A percentile compares a stretch with the other conserved stretches of the same genome.
These are phyloP conservation scores for Isabelozyma pseudorhagii DNA, from an alignment of 805 yeast species.

Conservation along the genomic window DNA sequence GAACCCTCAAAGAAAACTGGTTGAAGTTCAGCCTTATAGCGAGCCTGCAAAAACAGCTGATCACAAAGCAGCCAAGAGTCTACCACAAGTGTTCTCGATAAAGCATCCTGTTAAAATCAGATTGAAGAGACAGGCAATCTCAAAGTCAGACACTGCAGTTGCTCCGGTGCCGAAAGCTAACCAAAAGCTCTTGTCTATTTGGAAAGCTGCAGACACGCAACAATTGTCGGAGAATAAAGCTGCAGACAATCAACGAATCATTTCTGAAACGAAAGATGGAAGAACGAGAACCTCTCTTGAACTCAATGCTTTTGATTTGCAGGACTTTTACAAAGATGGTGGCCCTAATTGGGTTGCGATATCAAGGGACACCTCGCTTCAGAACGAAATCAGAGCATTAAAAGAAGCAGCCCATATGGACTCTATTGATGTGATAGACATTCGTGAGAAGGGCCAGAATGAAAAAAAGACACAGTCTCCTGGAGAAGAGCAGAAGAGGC, in stretches of 20 bases:
- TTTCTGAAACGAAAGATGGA: neutral
- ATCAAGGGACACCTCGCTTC: slow-evolving; percentile 21
- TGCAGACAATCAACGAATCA: neutral
- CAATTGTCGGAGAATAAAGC: neutral
- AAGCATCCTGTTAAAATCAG: neutral
- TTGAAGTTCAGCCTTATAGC: neutral
- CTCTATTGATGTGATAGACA: slow-evolving; percentile 1
- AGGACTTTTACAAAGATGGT: slow-evolving; percentile 13
- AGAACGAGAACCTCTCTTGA: neutral
- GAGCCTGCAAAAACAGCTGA: no score
- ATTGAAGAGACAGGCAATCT: neutral
- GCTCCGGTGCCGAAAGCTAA: neutral
- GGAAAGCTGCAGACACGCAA: neutral
- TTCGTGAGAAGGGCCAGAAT: neutral
- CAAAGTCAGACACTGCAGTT: neutral
- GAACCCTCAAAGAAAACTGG: neutral
- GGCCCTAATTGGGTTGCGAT: slow-evolving; percentile 24
- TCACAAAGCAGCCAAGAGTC: neutral
- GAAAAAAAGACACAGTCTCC: no score
- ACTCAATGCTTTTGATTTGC: neutral
- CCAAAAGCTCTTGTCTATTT: neutral
- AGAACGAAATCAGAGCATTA: slow-evolving; percentile 18
- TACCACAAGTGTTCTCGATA: neutral
- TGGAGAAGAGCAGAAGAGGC: neutral
- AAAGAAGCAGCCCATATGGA: slow-evolving; percentile 14